Evolutionary conservation across 768 basidiomycete genomes (phyloP), one percentile per base, ranked within the genome.

Genomic region (Pisolithus orientalis): DNA sequence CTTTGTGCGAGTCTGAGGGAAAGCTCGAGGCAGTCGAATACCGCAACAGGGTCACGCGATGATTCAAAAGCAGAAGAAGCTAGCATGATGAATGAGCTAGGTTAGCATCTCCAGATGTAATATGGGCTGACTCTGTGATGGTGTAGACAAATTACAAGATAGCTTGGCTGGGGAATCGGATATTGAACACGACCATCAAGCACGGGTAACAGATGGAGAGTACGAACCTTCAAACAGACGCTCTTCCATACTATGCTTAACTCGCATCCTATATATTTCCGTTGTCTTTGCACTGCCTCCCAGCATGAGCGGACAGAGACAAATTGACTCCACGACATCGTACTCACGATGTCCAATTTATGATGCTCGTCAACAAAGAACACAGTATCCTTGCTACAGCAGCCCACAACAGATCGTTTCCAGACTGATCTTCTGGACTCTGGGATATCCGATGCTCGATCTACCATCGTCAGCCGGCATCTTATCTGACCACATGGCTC

Each of bases 291-390:
- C 9, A 3, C 64, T 65, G 24, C 14, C 24, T 17, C 24, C 39
- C 24, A n/a, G 25, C 2, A 44, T 39, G 0, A 4, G 17, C 34
- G 7, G 14, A 6, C 27, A 6, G 21, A 11, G 29, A 21, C 28
- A 13, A 5, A 21, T 9, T 29, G 8, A 6, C 10, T 13, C 14
- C 14, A 32, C 14, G 16, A 32, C 0, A 39, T 3, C 16, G 34
- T 10, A 44, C 64, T 64, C 40, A 65, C 64, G 53, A 57, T 39
- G 27, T 24, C 56, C 57, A 54, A 11, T n/a, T 27, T 24, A 65
- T 46, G 14, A 56, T 57, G n/a, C 55, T 53, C 4, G 6, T 57
- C 13, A 66, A 32, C 4, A 44, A 39, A 32, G 60, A 57, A 44
- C 60, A 65, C 13, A 34, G 47, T n/a, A 59, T 40, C 39, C 47